phyloP scores from a whole-genome alignment of 2,329 filamentous ascomycete genomes.

The Fusarium pininemorale region DNA sequence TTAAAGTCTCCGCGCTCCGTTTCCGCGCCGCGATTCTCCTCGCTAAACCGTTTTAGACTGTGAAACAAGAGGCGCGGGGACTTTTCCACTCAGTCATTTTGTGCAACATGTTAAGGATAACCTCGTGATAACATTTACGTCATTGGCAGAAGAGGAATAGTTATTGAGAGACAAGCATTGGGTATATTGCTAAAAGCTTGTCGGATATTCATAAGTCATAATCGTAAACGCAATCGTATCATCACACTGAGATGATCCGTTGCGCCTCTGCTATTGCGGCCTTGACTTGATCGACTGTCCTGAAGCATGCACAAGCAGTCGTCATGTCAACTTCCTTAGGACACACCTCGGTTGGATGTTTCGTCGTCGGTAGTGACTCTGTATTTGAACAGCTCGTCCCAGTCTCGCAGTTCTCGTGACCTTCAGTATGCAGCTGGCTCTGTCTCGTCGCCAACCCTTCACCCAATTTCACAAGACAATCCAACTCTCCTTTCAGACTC shows the following conservation, averaged over 20 bases:
- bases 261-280: slow-evolving; percentile 12
- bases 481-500: background rate
- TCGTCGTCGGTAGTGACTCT: background rate
- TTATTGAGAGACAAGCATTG: background rate
- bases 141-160: background rate
- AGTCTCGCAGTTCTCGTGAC: slow-evolving; percentile 21
- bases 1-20: slow-evolving; percentile 9
- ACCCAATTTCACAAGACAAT: background rate
- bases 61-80: background rate
- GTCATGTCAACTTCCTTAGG: slow-evolving; percentile 29
- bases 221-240: background rate
- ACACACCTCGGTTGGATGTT: slow-evolving; percentile 21
- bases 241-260: background rate
- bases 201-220: background rate
- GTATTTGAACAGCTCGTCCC: slow-evolving; percentile 25
- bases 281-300: slow-evolving; percentile 17
- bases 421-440: slow-evolving; percentile 19
- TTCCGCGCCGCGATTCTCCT: slow-evolving; percentile 5
- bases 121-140: background rate
- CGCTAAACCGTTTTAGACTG: background rate
- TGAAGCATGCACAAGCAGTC: slow-evolving; percentile 17
- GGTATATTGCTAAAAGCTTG: background rate
- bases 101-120: background rate
- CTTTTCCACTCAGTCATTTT: background rate
- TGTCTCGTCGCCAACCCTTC: slow-evolving; percentile 9